Base-by-base conservation (phyloP, 1,139 yeast genomes). In the Zygoascus hellenicus region DNA sequence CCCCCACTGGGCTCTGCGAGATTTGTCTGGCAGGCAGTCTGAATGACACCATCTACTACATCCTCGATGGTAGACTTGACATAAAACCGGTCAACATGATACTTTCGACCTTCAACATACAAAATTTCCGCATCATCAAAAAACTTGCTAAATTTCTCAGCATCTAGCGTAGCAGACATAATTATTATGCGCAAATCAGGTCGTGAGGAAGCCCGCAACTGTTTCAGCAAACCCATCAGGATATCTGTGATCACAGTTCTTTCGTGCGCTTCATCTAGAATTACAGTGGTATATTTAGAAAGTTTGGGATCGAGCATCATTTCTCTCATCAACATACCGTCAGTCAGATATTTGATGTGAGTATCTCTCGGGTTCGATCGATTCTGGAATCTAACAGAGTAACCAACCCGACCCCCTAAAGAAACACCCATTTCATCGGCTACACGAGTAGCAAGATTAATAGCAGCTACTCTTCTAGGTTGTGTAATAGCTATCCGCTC, bases 381-480 rank as follows among this genome's bases (percentile, higher is more conserved):
- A 55, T 81, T 80, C 55, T 80, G 83, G 62, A 92, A 92, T 61
- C 99, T 75, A 41, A 92, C 97, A 49, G 95, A 83, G 67, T 88
- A 92, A 51, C 99, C 98, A n/a, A 92, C 96, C 49, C 78, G 81
- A 31, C 55, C 47, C 10, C 98, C 98, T 9, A 92, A 64, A 11
- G 63, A 64, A 5, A 59, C 54, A 0, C 96, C 96, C 59, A 76
- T 75, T 64, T 92, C 98, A 57, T 87, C 90, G 17, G 96, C 80
- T 1, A 92, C 98, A 68, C 98, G 82, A 22, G 84, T 78, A 0
- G 98, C 98, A 61, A 92, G 74, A 52, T 89, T 89, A 43, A 94
- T 88, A 1, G 98, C 98, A 1, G 98, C 98, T 32, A 92, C 98
- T 62, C 98, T 77, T 68, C 98, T 81, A 2, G 98, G 98, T 67